These are phyloP conservation scores for Viridothelium virens DNA, from an alignment of 495 filamentous ascomycete species.

Conservation along the genomic window DNA sequence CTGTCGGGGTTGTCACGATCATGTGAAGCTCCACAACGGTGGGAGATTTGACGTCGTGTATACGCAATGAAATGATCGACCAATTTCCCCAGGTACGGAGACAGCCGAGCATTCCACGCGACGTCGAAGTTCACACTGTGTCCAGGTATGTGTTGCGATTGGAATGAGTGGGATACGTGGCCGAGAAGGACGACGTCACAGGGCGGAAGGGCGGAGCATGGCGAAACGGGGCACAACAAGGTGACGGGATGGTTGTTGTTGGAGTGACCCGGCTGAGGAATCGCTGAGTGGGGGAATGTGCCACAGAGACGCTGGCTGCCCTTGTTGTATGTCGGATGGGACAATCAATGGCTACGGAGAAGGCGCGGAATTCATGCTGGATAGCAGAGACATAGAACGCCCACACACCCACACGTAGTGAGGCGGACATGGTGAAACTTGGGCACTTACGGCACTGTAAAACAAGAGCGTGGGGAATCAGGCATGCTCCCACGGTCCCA, in stretches of 20 bases:
- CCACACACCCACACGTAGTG: no score
- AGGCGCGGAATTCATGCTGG: no score
- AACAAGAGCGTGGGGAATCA: neutral
- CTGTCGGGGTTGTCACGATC: no score
- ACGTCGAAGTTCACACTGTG: neutral
- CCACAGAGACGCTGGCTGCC: neutral
- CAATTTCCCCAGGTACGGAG: neutral
- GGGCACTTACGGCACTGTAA: no score
- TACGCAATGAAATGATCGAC: neutral
- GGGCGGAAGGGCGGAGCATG: neutral
- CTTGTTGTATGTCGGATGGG: neutral
- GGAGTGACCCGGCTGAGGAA: neutral
- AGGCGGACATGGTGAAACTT: neutral
- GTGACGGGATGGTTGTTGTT: slow-evolving; percentile 1
- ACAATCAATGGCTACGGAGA: neutral
- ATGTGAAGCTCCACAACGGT: no score
- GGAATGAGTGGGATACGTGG: neutral
- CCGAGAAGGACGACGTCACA: neutral
- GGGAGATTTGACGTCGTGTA: neutral
- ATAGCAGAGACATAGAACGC: no score
- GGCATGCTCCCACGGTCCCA: neutral
- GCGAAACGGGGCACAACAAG: neutral
- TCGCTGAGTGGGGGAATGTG: neutral
- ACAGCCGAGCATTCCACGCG: neutral
- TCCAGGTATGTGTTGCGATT: neutral